Evolutionary conservation across 2,329 filamentous ascomycete genomes (phyloP).

Genomic region (Fusarium sublunatum): DNA sequence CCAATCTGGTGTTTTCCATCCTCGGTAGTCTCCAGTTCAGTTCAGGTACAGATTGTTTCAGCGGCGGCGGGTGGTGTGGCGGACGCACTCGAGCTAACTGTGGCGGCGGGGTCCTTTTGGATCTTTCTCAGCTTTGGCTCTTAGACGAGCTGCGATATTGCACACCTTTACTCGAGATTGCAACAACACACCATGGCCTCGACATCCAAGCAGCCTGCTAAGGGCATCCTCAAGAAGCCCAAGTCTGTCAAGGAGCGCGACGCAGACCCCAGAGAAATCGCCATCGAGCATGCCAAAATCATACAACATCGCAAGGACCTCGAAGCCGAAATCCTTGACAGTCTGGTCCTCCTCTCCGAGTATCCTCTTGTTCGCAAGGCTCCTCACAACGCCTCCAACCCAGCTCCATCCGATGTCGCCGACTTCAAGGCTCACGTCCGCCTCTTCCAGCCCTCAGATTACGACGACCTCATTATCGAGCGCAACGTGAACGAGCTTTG

Average conservation of each 20-base stretch:
- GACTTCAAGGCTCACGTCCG: constrained; percentile 74
- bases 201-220: constrained; percentile 53
- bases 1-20: too few species aligned
- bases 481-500: constrained; percentile 85
- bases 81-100: constrained; percentile 4
- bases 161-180: constrained; percentile 2
- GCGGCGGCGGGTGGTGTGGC: constrained; percentile 12
- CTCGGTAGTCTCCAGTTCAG: too few species aligned
- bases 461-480: constrained; percentile 88
- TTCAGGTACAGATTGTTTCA: constrained; percentile 1
- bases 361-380: constrained; percentile 57
- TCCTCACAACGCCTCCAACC: constrained; percentile 57
- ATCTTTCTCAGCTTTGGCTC: constrained; percentile 9
- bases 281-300: constrained; percentile 82
- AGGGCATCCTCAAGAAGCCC: constrained; percentile 71
- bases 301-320: constrained; percentile 85
- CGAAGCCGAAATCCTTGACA: constrained; percentile 77
- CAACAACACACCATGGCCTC: constrained; percentile 41
- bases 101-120: constrained; percentile 20
- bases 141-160: constrained; percentile 8
- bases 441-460: constrained; percentile 87
- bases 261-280: constrained; percentile 67
- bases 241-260: constrained; percentile 44
- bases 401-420: constrained; percentile 68
- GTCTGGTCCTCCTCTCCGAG: constrained; percentile 77